Percentiles rank a stretch among this genome's conserved stretches.
These are phyloP conservation scores for Rubroshorea leprosula DNA, from an alignment of 345 rosid species.

Conservation along the genomic window DNA sequence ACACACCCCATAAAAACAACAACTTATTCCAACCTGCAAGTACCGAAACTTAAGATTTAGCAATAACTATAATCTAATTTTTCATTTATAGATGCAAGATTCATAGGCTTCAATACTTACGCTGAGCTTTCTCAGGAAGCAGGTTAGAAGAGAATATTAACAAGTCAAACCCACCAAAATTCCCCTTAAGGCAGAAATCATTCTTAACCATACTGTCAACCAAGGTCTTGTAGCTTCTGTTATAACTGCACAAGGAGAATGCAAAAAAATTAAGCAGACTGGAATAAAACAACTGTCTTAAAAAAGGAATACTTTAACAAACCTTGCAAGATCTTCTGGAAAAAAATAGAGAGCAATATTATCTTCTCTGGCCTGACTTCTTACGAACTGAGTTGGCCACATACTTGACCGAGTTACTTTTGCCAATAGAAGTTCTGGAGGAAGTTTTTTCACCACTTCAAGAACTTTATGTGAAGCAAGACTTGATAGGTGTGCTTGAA, in stretches of 20 bases:
- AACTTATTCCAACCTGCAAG: slow-evolving; percentile 29
- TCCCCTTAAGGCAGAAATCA: slow-evolving; percentile 47
- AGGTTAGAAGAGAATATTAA: slow-evolving; percentile 42
- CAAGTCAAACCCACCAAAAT: slow-evolving; percentile 36
- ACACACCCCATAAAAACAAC: slow-evolving; percentile 28
- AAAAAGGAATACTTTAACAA: slow-evolving; percentile 6
- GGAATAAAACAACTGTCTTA: background rate
- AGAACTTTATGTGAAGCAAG: slow-evolving; percentile 28
- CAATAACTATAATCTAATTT: background rate
- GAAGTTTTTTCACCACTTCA: slow-evolving; percentile 29
- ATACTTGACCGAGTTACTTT: slow-evolving; percentile 36
- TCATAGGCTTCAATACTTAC: slow-evolving; percentile 29
- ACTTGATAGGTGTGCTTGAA: slow-evolving; percentile 42
- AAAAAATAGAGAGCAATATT: slow-evolving; percentile 51
- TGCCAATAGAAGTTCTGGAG: slow-evolving; percentile 33
- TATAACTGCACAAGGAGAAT: slow-evolving; percentile 32
- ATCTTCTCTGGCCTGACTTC: slow-evolving; percentile 30
- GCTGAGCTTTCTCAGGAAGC: slow-evolving; percentile 29
- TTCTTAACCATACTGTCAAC: slow-evolving; percentile 36
- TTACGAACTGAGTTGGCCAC: slow-evolving; percentile 43
- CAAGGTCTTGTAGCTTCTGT: slow-evolving; percentile 34
- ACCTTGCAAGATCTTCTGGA: slow-evolving; percentile 47
- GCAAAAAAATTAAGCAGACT: background rate
- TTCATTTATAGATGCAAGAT: background rate
- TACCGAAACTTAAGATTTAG: background rate